Percentiles rank a stretch among this genome's conserved stretches.
Evolutionary conservation across 2,329 filamentous ascomycete species (phyloP).

Genomic region (Corniculantispora saksenae): DNA sequence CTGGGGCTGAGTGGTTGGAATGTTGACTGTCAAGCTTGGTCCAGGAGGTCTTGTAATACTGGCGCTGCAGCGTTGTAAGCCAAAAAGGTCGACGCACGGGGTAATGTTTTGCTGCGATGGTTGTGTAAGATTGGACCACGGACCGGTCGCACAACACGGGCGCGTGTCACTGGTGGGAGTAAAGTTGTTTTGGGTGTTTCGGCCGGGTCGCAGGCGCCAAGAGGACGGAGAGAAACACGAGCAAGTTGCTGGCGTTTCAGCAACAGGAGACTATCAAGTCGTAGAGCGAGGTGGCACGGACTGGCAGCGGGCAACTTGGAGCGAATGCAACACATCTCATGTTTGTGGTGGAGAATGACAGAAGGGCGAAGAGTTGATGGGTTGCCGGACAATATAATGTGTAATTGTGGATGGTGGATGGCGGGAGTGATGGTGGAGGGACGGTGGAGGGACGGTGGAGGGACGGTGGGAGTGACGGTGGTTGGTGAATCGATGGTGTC

Average conservation of each 20-base stretch:
- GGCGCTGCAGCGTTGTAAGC: not conserved
- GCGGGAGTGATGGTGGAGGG: no score
- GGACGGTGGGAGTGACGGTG: no score
- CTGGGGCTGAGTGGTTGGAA: not conserved
- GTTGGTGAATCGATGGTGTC: no score
- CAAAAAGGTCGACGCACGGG: not conserved
- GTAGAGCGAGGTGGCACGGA: not conserved
- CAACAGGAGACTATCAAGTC: not conserved
- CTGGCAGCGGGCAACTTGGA: not conserved
- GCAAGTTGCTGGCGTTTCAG: not conserved
- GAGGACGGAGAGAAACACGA: not conserved
- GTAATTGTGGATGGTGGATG: no score
- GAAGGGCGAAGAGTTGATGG: not conserved
- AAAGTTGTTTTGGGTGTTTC: not conserved
- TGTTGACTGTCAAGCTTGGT: not conserved
- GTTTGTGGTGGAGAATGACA: not conserved
- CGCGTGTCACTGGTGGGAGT: not conserved
- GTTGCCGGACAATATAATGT: not conserved
- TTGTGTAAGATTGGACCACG: not conserved
- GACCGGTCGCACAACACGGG: not conserved
- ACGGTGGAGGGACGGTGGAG: no score
- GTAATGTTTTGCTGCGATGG: not conserved
- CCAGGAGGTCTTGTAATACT: not conserved
- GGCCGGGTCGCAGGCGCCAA: not conserved
- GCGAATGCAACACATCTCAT: not conserved